Conservation (phyloP, 2,329 filamentous ascomycete genomes). For the Fusarium sp. region DNA sequence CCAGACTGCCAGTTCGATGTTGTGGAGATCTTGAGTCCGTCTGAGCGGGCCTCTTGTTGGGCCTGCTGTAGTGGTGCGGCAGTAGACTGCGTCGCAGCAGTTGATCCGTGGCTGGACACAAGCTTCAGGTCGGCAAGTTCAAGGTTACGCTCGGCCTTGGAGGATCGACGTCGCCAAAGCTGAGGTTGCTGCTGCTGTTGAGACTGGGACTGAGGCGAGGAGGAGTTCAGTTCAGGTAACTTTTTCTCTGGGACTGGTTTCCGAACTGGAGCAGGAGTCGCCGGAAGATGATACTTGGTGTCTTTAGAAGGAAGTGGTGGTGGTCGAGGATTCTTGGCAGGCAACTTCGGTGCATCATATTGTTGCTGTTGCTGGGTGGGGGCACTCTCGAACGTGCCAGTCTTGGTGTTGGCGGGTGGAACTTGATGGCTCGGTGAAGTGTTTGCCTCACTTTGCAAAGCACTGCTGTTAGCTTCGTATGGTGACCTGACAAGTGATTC, state of each 20-base stretch:
- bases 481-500: slow-evolving; percentile 58
- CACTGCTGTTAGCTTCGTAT: slow-evolving; percentile 48
- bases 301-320: slow-evolving; percentile 47
- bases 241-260: slow-evolving; percentile 23
- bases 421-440: slow-evolving; percentile 41
- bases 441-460: slow-evolving; percentile 39
- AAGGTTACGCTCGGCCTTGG: slow-evolving; percentile 60
- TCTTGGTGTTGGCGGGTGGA: slow-evolving; percentile 41
- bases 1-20: slow-evolving; percentile 30
- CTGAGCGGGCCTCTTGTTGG: slow-evolving; percentile 32
- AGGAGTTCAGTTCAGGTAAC: slow-evolving; percentile 33
- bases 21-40: slow-evolving; percentile 33
- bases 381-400: slow-evolving; percentile 33
- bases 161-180: slow-evolving; percentile 63
- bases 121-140: slow-evolving; percentile 63
- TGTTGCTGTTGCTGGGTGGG: slow-evolving; percentile 38
- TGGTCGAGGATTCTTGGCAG: slow-evolving; percentile 18
- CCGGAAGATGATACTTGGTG: slow-evolving; percentile 38
- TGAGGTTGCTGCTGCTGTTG: slow-evolving; percentile 46
- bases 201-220: slow-evolving; percentile 41
- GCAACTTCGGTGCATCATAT: slow-evolving; percentile 36
- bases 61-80: slow-evolving; percentile 24
- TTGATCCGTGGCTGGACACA: slow-evolving; percentile 62
- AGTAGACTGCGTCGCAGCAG: slow-evolving; percentile 50
- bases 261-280: slow-evolving; percentile 34